phyloP scores from a whole-genome alignment of 1,284 basidiomycete species.

The Volvariella volvacea region DNA sequence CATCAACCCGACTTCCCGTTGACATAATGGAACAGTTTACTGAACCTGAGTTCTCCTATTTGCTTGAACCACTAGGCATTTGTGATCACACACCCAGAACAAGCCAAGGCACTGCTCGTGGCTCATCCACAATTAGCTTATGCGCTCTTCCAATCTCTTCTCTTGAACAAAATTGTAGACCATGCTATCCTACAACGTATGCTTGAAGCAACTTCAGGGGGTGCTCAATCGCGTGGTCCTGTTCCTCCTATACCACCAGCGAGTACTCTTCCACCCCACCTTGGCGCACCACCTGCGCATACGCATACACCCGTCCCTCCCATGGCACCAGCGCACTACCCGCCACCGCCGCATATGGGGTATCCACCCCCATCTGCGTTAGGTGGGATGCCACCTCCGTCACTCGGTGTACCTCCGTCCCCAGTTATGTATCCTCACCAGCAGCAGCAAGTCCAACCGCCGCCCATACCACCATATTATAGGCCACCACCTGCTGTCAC shows the following conservation, averaged over 20 bases:
- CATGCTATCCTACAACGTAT: slow-evolving; percentile 74
- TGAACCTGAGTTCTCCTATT: too few species aligned
- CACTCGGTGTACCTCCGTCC: too few species aligned
- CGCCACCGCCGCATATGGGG: too few species aligned
- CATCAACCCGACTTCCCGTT: too few species aligned
- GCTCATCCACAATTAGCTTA: slow-evolving; percentile 92
- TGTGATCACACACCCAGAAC: slow-evolving; percentile 86
- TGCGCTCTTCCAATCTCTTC: slow-evolving; percentile 92
- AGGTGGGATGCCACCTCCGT: too few species aligned
- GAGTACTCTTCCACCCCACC: slow-evolving; percentile 8
- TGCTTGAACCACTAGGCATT: slow-evolving; percentile 54
- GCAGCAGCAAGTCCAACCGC: slow-evolving; percentile 20
- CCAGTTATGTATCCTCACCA: slow-evolving; percentile 12
- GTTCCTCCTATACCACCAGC: slow-evolving; percentile 13
- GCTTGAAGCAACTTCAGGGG: slow-evolving; percentile 40
- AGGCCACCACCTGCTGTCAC: background rate
- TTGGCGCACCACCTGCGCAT: slow-evolving; percentile 9
- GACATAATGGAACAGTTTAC: too few species aligned
- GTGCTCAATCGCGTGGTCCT: slow-evolving; percentile 22
- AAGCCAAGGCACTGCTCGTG: slow-evolving; percentile 76
- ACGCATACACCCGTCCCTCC: slow-evolving; percentile 5
- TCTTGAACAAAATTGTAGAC: slow-evolving; percentile 94
- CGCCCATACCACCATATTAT: slow-evolving; percentile 8
- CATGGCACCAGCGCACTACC: too few species aligned
- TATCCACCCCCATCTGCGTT: too few species aligned